Evolutionary conservation across 345 rosid species (phyloP), one percentile per base, ranked within the genome.

Genomic region (Aquilaria yunnanensis): DNA sequence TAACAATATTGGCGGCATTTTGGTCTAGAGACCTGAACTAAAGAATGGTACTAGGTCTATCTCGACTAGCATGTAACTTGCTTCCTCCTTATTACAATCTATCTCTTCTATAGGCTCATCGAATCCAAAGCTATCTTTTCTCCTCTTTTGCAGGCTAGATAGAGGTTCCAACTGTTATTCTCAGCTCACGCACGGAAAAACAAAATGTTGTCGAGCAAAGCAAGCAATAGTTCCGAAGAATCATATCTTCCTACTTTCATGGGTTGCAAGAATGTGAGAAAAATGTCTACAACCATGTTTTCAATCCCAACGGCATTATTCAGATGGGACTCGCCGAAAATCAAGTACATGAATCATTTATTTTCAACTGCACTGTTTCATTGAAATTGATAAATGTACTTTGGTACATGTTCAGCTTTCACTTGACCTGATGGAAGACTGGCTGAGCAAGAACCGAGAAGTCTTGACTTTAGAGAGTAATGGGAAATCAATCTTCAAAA

Each of bases 281-380:
- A 47, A 83, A 85, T 62, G 90, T 87, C 4, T 89, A 78, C 63
- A 69, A 93, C 50, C 75, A 76, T 53, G 47, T 72, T 60, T 56
- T 61, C 45, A 92, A 92, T 74, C 85, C 97, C 4, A 54, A 59
- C 9, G 97, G 98, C 10, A 85, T 93, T 66, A 78, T 93, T 60
- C 98, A 93, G 67, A 85, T 93, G 98, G 97, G 96, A 7, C 84
- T 92, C 59, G 98, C 98, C 13, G 98, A 92, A 64, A 92, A 92
- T 64, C 97, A 88, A 85, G 97, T 86, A n/a, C 43, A 70, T 57
- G 12, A 23, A 23, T 23, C 23, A 23, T 23, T 23, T 23, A 23
- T 23, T 23, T 23, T 23, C 23, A 23, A 23, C 23, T 23, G 23
- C 23, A 23, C 23, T 23, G 23, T 23, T 23, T 23, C 23, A 23